A percentile compares a stretch with the other conserved stretches of the same genome.
These are phyloP conservation scores for Leonotis leonurus DNA, from an alignment of 257 asterid species.

Conservation along the genomic window DNA sequence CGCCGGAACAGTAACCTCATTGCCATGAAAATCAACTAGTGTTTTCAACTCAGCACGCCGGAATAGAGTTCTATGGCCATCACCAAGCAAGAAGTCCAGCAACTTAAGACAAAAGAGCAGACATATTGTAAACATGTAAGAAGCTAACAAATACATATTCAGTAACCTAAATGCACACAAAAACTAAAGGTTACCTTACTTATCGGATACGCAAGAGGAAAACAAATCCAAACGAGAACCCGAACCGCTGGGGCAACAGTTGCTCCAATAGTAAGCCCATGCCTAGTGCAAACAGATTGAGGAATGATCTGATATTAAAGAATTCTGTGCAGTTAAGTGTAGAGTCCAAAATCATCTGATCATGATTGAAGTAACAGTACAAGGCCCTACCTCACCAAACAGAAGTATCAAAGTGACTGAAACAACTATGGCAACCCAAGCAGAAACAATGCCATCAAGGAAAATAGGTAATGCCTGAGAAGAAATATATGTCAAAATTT, in stretches of 20 bases:
- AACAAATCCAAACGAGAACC: conserved; percentile 76
- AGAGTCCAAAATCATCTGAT: neutral
- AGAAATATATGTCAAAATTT: neutral
- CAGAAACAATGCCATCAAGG: conserved; percentile 55
- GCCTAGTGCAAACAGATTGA: conserved; percentile 77
- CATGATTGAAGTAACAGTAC: neutral
- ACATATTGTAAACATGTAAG: neutral
- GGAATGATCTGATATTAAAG: conserved; percentile 61
- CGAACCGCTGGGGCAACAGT: conserved; percentile 66
- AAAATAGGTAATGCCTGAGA: conserved; percentile 80
- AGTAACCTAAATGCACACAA: neutral
- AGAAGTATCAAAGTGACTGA: conserved; percentile 83
- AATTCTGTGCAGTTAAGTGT: neutral
- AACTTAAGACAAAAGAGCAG: conserved; percentile 26
- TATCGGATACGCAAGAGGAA: conserved; percentile 84
- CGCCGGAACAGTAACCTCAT: no score
- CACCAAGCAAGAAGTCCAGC: conserved; percentile 64
- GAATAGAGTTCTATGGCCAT: conserved; percentile 63
- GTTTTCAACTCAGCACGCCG: conserved; percentile 92
- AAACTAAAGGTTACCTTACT: conserved; percentile 51
- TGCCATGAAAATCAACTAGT: conserved; percentile 71
- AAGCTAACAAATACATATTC: neutral
- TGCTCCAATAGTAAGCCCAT: conserved; percentile 84
- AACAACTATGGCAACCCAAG: conserved; percentile 74
- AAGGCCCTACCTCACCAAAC: conserved; percentile 66